Percentiles rank a stretch among this genome's conserved stretches.
Conservation (phyloP, 441 rosid species). For the Populus trichocarpa region DNA sequence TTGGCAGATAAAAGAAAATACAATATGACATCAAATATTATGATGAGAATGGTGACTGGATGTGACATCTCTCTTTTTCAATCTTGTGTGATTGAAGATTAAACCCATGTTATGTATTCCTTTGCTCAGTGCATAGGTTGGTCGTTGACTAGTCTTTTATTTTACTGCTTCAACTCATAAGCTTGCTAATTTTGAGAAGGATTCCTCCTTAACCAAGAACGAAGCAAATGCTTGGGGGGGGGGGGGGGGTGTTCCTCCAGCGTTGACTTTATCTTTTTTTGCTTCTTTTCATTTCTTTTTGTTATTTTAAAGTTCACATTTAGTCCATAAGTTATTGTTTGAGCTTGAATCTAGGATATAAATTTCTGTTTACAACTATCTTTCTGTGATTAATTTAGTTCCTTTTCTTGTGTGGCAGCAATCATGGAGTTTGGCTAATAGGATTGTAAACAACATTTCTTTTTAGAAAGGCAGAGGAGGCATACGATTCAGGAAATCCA, state of each 20-base stretch:
- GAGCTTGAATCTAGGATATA: not conserved
- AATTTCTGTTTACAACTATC: no score
- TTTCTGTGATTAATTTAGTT: not conserved
- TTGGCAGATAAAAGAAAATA: no score
- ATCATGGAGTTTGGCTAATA: not conserved
- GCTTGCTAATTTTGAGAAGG: not conserved
- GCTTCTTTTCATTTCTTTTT: not conserved
- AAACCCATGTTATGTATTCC: not conserved
- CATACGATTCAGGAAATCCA: not conserved
- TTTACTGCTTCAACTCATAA: not conserved
- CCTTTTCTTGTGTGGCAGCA: slow-evolving; percentile 7
- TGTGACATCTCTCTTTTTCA: not conserved
- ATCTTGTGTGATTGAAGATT: not conserved
- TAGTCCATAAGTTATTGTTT: not conserved
- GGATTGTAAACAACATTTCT: not conserved
- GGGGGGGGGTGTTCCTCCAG: not conserved
- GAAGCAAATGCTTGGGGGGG: no score
- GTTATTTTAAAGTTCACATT: not conserved
- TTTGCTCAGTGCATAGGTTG: not conserved
- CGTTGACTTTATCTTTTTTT: not conserved
- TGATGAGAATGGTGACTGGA: not conserved
- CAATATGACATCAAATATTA: not conserved
- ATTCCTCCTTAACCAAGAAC: not conserved
- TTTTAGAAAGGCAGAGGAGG: slow-evolving; percentile 4
- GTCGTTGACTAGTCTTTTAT: not conserved